A percentile compares a stretch with the other conserved stretches of the same genome.
Conservation (phyloP, 2,329 filamentous ascomycete genomes). For the Teratosphaeriaceae sp. region DNA sequence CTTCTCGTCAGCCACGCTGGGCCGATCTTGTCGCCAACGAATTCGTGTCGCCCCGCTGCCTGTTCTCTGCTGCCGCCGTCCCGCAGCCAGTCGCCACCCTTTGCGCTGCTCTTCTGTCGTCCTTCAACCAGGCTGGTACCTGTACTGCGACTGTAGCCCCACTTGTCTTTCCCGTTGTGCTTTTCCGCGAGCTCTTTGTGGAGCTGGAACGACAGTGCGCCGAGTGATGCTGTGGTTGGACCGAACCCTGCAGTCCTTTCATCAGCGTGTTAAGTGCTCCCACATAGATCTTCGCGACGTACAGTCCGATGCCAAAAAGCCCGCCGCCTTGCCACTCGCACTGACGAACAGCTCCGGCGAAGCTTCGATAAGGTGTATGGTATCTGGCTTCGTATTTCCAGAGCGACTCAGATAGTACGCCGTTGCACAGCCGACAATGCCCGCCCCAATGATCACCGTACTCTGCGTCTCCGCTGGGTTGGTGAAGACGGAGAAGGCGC, state of each 20-base stretch:
- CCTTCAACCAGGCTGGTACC: slow-evolving; percentile 50
- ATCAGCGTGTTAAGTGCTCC: neutral
- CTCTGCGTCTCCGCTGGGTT: slow-evolving; percentile 34
- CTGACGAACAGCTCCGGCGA: slow-evolving; percentile 59
- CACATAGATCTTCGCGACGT: slow-evolving; percentile 6
- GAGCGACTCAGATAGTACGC: slow-evolving; percentile 62
- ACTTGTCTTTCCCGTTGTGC: slow-evolving; percentile 50
- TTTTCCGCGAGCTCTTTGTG: slow-evolving; percentile 58
- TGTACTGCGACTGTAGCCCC: slow-evolving; percentile 55
- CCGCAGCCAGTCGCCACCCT: slow-evolving; percentile 59
- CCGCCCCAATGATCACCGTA: slow-evolving; percentile 62
- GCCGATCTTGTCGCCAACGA: slow-evolving; percentile 27
- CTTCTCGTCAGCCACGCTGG: slow-evolving; percentile 55
- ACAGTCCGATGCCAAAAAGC: slow-evolving; percentile 68
- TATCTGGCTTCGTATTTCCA: slow-evolving; percentile 31
- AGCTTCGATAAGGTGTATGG: slow-evolving; percentile 54
- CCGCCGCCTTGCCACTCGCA: slow-evolving; percentile 67
- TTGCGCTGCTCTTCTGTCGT: slow-evolving; percentile 33
- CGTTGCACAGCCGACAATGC: slow-evolving; percentile 63
- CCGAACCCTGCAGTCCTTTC: slow-evolving; percentile 19
- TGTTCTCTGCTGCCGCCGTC: slow-evolving; percentile 58
- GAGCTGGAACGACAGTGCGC: slow-evolving; percentile 60
- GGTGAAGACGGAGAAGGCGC: slow-evolving; percentile 10
- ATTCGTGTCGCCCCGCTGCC: slow-evolving; percentile 36
- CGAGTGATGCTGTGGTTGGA: slow-evolving; percentile 47